Conservation (phyloP, 2,329 filamentous ascomycete species). For the Exophiala lecanii-corni region DNA sequence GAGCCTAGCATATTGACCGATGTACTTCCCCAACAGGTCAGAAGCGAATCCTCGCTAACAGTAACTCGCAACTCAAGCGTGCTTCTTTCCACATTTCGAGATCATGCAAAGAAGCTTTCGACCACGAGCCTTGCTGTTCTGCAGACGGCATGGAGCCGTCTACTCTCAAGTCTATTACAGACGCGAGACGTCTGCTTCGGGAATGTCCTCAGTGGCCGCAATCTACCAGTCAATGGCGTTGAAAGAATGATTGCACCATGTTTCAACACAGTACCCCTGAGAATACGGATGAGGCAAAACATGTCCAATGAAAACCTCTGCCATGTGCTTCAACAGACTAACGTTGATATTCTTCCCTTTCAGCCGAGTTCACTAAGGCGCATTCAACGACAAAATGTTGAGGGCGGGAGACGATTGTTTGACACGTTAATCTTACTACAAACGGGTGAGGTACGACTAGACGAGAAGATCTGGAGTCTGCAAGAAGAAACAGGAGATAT, state of each 20-base stretch:
- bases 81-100: slow-evolving; percentile 26
- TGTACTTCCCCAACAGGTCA: slow-evolving; percentile 6
- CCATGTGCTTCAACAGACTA: slow-evolving; percentile 57
- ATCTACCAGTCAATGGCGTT: slow-evolving; percentile 59
- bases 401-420: slow-evolving; percentile 58
- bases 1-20: slow-evolving; percentile 14
- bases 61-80: slow-evolving; percentile 1
- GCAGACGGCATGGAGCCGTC: slow-evolving; percentile 68
- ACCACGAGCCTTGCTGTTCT: slow-evolving; percentile 62
- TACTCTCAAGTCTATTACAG: slow-evolving; percentile 55
- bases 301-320: slow-evolving; percentile 55
- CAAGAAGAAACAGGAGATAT: slow-evolving; percentile 52
- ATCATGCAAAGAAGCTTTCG: slow-evolving; percentile 44
- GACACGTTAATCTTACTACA: slow-evolving; percentile 79
- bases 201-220: slow-evolving; percentile 76
- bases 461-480: slow-evolving; percentile 48
- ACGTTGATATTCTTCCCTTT: slow-evolving; percentile 58
- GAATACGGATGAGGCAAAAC: slow-evolving; percentile 49
- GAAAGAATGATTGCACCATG: slow-evolving; percentile 78
- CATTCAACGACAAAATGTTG: slow-evolving; percentile 55
- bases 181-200: slow-evolving; percentile 75
- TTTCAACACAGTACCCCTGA: slow-evolving; percentile 81
- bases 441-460: slow-evolving; percentile 46
- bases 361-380: slow-evolving; percentile 72
- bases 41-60: not conserved